Evolutionary conservation across 331 rosid species (phyloP).

Genomic region (Malus hybrid): DNA sequence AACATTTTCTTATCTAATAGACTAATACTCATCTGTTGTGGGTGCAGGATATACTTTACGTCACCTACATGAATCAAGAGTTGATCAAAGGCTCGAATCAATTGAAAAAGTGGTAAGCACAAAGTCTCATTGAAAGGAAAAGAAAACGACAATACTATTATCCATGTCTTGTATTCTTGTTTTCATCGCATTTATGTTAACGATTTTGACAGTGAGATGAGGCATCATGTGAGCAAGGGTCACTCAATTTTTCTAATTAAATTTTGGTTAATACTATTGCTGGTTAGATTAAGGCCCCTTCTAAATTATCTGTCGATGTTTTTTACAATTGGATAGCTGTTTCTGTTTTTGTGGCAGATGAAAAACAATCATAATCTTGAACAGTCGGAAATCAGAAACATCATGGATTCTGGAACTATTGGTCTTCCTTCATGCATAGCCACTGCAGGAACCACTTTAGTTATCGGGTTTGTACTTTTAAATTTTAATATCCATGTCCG

Average conservation of each 20-base stretch:
- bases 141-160: background rate
- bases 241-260: background rate
- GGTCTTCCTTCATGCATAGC: conserved; percentile 67
- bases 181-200: background rate
- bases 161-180: background rate
- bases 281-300: background rate
- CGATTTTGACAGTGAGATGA: background rate
- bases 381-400: conserved; percentile 51
- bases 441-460: conserved; percentile 82
- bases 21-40: background rate
- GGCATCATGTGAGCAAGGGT: background rate
- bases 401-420: conserved; percentile 38
- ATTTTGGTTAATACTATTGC: background rate
- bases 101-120: conserved; percentile 70
- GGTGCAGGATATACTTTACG: conserved; percentile 73
- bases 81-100: conserved; percentile 79
- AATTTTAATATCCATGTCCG: background rate
- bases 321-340: background rate
- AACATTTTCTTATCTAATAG: background rate
- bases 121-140: background rate
- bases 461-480: conserved; percentile 58
- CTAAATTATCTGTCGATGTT: background rate
- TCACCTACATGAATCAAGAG: conserved; percentile 54
- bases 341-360: conserved; percentile 45
- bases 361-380: conserved; percentile 36